Evolutionary conservation across 1,139 yeast genomes (phyloP).

Genomic region (Saccharomycopsis hybrid): DNA sequence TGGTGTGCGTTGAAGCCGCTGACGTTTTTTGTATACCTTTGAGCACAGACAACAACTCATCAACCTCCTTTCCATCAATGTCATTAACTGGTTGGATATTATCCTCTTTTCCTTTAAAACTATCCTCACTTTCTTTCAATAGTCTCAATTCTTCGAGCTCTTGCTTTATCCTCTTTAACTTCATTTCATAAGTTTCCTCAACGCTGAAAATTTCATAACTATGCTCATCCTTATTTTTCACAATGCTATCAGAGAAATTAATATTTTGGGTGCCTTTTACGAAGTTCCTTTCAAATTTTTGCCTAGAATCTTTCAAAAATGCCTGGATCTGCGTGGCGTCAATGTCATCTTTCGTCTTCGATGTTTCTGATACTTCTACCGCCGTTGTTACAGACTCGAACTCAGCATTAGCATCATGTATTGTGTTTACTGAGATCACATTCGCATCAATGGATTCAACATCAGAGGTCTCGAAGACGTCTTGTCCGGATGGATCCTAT

Average conservation of each 20-base stretch:
- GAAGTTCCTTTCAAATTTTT: slow-evolving; percentile 7
- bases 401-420: slow-evolving; percentile 1
- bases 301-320: slow-evolving; percentile 2
- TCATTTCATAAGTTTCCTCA: slow-evolving; percentile 19
- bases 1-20: too few species aligned
- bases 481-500: slow-evolving; percentile 10
- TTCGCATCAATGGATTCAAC: slow-evolving; percentile 7
- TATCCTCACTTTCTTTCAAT: slow-evolving; percentile 7
- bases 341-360: slow-evolving; percentile 3
- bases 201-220: slow-evolving; percentile 13
- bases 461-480: slow-evolving; percentile 20
- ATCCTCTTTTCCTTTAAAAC: background rate
- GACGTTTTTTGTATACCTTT: background rate
- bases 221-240: background rate
- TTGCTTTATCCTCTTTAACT: slow-evolving; percentile 13
- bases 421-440: background rate
- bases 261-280: background rate
- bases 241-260: slow-evolving; percentile 19
- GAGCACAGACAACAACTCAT: slow-evolving; percentile 1
- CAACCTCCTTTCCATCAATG: slow-evolving; percentile 9
- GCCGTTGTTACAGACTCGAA: slow-evolving; percentile 1
- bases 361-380: background rate
- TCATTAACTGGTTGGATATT: slow-evolving; percentile 18
- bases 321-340: slow-evolving; percentile 8
- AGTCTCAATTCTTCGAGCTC: slow-evolving; percentile 18